Evolutionary conservation across 306 rosid species (phyloP), one percentile per base, ranked within the genome.

Genomic region (Elaeagnus macrophylla): DNA sequence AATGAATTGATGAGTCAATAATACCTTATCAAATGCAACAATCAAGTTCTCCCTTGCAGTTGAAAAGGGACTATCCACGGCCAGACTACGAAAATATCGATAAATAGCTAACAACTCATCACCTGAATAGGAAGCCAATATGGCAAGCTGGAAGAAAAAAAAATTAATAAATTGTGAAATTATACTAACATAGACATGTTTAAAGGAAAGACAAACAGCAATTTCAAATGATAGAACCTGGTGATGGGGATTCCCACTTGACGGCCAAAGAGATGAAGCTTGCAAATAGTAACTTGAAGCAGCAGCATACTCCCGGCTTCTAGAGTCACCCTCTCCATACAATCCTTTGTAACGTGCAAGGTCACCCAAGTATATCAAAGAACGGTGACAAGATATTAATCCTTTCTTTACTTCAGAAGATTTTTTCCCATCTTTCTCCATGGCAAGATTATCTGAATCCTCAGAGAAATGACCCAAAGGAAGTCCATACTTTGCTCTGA

Each of bases 311-410:
- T 91, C 99, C 13, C 95, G 86, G 54, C 75, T 75, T 72, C 53
- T 71, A n/a, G 99, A 91, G 68, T 87, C 95, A 15, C 82, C 87
- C 54, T 87, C 95, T 12, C 99, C 99, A 39, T 91, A 91, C 67
- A 77, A 62, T 54, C 95, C 99, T 82, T 91, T 91, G 85, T 91
- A 91, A 56, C 99, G 99, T 52, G 96, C 99, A 67, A 91, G 99
- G 73, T 91, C 99, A 68, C 99, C 99, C 77, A 91, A 73, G 72
- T 91, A 91, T 70, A 91, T 91, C 83, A 86, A 71, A 80, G 95
- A 82, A 18, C 95, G 95, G 59, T 91, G 96, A 67, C 95, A 87
- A 20, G 96, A 87, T 62, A 87, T 59, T 61, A 91, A 72, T 45
- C 96, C 94, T 80, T 82, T 84, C 77, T 81, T 90, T 77, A 90